Base-by-base conservation (phyloP, 177 flowering plant genomes). In the Vitis hybrid region DNA sequence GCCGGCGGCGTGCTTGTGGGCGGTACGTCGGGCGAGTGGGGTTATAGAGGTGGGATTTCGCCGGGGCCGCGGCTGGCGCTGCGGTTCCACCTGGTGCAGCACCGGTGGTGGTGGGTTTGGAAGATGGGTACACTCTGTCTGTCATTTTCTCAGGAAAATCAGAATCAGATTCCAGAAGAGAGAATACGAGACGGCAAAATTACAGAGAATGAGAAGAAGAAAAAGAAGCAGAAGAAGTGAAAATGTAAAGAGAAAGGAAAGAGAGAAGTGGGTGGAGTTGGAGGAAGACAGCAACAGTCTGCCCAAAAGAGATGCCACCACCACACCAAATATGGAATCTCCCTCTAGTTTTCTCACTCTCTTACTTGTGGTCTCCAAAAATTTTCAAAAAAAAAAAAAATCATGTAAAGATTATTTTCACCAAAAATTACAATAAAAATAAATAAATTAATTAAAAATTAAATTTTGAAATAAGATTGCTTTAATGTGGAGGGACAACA, bases 111-210 rank as follows among this genome's bases (percentile, higher is more conserved):
- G 74, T n/a, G 18, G 85, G 85, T 62, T 80, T 84, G 12, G 87
- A 21, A 5, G 85, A 49, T 2, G 86, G 84, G 72, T 76, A 72
- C 13, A 82, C 83, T 74, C 72, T 82, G 59, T 79, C 84, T 0
- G 80, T 49, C 83, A 80, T 83, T 19, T 26, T 70, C 45, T 11
- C 49, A 51, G 34, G 57, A 56, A 34, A 52, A 0, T 57, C 18
- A 56, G 56, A 39, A 10, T 56, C 52, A 60, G 19, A 21, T 39
- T 15, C 4, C 48, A 32, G 57, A 39, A 69, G 23, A 6, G 12
- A 69, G 64, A 18, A 65, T 30, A 60, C 51, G 49, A 58, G 63
- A 57, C 68, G 39, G 51, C 59, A 23, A 34, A 34, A 34, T 34
- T 34, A 6, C 6, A 15, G 66, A 5, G 56, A 34, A 17, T 17